These are phyloP conservation scores for Strobilomyces echinocephalus DNA, from an alignment of 768 basidiomycete species.

Conservation along the genomic window DNA sequence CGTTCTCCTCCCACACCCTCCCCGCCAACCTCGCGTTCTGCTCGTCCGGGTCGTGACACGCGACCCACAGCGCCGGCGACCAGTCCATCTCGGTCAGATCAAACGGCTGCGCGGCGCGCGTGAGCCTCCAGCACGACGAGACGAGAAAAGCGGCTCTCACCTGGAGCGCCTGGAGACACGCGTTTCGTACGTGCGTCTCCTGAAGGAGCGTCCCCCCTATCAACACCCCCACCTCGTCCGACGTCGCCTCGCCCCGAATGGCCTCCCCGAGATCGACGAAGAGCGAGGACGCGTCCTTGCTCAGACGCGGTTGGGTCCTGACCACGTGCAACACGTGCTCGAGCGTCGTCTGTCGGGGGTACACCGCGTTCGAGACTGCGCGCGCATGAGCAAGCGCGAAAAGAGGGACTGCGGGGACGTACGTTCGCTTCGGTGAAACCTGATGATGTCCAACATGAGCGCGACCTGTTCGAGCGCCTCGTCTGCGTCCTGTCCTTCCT, in stretches of 20 bases:
- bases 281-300: slow-evolving; percentile 77
- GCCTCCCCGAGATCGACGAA: slow-evolving; percentile 80
- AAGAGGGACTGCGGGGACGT: slow-evolving; percentile 6
- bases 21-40: slow-evolving; percentile 80
- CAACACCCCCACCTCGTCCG: slow-evolving; percentile 60
- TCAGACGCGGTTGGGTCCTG: slow-evolving; percentile 69
- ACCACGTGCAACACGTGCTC: slow-evolving; percentile 69
- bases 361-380: slow-evolving; percentile 63
- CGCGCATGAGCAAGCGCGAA: background rate
- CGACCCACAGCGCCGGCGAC: slow-evolving; percentile 84
- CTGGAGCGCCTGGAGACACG: slow-evolving; percentile 88
- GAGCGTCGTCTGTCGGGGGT: slow-evolving; percentile 70
- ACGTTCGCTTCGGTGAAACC: slow-evolving; percentile 33
- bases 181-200: slow-evolving; percentile 82
- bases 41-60: slow-evolving; percentile 83
- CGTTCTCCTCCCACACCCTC: slow-evolving; percentile 94
- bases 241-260: slow-evolving; percentile 58
- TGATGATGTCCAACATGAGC: slow-evolving; percentile 45
- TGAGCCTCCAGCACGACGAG: background rate
- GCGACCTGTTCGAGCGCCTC: slow-evolving; percentile 78
- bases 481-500: slow-evolving; percentile 34
- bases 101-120: slow-evolving; percentile 55
- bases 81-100: slow-evolving; percentile 94
- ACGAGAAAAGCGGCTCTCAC: slow-evolving; percentile 37
- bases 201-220: slow-evolving; percentile 74